Evolutionary conservation across 202 grass and related monocot species (phyloP).

Genomic region (Saccharum hybrid): DNA sequence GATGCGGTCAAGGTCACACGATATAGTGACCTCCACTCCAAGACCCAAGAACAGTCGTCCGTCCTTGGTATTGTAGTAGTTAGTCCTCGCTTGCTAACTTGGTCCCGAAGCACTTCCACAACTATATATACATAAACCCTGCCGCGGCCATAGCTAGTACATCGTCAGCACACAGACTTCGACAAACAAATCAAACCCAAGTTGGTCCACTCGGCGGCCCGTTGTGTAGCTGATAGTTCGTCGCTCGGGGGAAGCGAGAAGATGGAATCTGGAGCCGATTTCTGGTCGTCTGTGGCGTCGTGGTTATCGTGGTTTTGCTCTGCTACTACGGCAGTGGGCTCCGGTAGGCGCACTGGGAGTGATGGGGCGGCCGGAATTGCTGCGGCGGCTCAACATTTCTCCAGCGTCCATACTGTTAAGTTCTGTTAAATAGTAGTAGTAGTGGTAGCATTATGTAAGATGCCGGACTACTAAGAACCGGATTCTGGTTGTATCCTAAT

Average conservation of each 20-base stretch:
- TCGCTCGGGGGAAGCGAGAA: neutral
- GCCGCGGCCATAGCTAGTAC: no score
- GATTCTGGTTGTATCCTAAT: no score
- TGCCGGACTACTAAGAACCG: no score
- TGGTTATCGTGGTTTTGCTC: neutral
- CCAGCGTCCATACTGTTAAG: slow-evolving; percentile 41
- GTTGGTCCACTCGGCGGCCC: neutral
- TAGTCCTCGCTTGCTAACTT: no score
- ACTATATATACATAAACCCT: no score
- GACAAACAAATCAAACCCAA: neutral
- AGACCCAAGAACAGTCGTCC: no score
- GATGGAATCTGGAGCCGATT: neutral
- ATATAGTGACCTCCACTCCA: no score
- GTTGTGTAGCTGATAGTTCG: neutral
- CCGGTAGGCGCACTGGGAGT: neutral
- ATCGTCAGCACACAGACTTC: no score
- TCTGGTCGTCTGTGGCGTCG: neutral
- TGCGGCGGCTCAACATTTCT: slow-evolving; percentile 60
- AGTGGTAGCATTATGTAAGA: no score
- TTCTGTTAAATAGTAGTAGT: slow-evolving; percentile 26
- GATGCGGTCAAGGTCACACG: no score
- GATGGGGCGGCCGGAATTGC: slow-evolving; percentile 26
- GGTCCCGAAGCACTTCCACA: no score
- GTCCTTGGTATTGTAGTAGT: no score
- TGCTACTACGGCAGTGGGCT: neutral